These are phyloP conservation scores for Urostyla sp. DNA, from an alignment of 73 alveolate genomes.

Conservation along the genomic window DNA sequence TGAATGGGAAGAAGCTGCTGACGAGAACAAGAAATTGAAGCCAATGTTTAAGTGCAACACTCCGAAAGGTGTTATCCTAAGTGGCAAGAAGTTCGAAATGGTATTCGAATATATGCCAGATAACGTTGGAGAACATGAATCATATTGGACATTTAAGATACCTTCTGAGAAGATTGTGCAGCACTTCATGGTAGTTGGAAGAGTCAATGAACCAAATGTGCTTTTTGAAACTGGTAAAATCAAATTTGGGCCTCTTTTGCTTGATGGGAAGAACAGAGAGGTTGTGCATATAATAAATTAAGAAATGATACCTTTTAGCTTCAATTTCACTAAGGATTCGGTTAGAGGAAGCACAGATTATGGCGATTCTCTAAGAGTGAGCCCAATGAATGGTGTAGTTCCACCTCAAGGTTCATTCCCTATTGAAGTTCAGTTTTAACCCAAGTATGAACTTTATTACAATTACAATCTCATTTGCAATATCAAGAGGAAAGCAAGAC, in stretches of 20 bases:
- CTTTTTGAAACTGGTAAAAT: slow-evolving; percentile 97
- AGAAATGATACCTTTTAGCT: slow-evolving; percentile 98
- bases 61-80: slow-evolving; percentile 95
- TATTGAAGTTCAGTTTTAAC: slow-evolving; percentile 95
- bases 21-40: slow-evolving; percentile 73
- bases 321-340: slow-evolving; percentile 90
- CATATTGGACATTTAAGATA: slow-evolving; percentile 97
- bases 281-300: slow-evolving; percentile 93
- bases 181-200: slow-evolving; percentile 97
- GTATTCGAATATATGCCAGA: slow-evolving; percentile 98
- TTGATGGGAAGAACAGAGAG: slow-evolving; percentile 99
- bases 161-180: slow-evolving; percentile 96
- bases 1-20: slow-evolving; percentile 96
- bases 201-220: slow-evolving; percentile 98
- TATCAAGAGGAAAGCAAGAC: slow-evolving; percentile 98
- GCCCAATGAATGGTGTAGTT: slow-evolving; percentile 96
- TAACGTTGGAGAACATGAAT: slow-evolving; percentile 97
- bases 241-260: slow-evolving; percentile 98
- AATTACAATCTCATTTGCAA: slow-evolving; percentile 96
- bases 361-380: slow-evolving; percentile 96
- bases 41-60: slow-evolving; percentile 95
- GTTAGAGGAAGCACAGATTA: slow-evolving; percentile 90
- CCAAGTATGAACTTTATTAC: slow-evolving; percentile 95
- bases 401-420: slow-evolving; percentile 93
- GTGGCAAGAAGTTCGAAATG: slow-evolving; percentile 99